Conservation (phyloP, 2,329 filamentous ascomycete genomes). For the Fusarium tricinctum region DNA sequence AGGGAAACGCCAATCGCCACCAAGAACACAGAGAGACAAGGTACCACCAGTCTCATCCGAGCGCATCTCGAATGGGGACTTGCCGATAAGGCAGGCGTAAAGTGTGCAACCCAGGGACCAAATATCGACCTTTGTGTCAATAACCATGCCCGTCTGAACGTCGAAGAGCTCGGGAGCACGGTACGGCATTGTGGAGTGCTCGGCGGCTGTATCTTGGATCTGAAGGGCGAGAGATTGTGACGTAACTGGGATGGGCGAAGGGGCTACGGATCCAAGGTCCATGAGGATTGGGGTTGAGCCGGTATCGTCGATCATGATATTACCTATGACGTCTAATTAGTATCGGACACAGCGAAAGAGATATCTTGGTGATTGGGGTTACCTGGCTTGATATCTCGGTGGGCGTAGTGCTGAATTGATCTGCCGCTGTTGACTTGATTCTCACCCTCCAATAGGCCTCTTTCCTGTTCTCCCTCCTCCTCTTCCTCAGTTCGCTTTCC, state of each 20-base stretch:
- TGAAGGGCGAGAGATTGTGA: constrained; percentile 91
- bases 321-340: constrained; percentile 65
- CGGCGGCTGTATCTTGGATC: constrained; percentile 93
- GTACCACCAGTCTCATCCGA: constrained; percentile 96
- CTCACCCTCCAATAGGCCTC: constrained; percentile 86
- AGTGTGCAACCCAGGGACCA: constrained; percentile 98
- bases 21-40: constrained; percentile 90
- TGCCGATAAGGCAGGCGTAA: constrained; percentile 95
- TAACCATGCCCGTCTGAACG: constrained; percentile 90
- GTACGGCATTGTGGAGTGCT: constrained; percentile 99
- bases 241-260: constrained; percentile 89
- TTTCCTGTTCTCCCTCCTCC: constrained; percentile 80
- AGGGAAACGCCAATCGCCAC: constrained; percentile 96
- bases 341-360: neutral
- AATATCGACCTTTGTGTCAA: constrained; percentile 98
- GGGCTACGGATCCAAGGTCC: constrained; percentile 93
- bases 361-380: constrained; percentile 49
- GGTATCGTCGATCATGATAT: constrained; percentile 98
- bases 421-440: constrained; percentile 71
- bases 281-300: constrained; percentile 92
- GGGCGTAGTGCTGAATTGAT: constrained; percentile 84
- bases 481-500: constrained; percentile 70
- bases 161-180: constrained; percentile 98
- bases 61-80: constrained; percentile 95
- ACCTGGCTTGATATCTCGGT: constrained; percentile 98